phyloP scores from a whole-genome alignment of 2,329 filamentous ascomycete species.

The Gaeumannomyces sp. region DNA sequence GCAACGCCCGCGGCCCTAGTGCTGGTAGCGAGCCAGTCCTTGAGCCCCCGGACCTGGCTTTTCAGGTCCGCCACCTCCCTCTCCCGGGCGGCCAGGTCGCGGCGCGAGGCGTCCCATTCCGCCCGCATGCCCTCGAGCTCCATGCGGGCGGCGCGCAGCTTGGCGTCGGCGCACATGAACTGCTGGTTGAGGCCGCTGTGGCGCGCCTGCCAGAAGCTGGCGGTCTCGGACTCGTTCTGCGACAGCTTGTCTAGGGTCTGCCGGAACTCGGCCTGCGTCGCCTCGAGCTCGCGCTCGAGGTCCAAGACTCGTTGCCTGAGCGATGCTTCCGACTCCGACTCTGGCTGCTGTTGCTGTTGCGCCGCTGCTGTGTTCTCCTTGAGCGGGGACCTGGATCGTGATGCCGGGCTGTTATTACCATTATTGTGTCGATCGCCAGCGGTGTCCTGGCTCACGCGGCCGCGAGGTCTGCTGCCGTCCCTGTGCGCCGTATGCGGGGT shows the following conservation, averaged over 20 bases:
- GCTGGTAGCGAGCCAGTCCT: slow-evolving; percentile 64
- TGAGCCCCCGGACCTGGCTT: slow-evolving; percentile 59
- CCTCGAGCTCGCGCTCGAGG: slow-evolving; percentile 45
- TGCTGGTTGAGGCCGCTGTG: slow-evolving; percentile 47
- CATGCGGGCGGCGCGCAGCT: slow-evolving; percentile 42
- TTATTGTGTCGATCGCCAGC: background rate
- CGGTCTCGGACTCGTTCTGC: slow-evolving; percentile 48
- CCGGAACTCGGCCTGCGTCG: slow-evolving; percentile 48
- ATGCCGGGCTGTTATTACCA: slow-evolving; percentile 11
- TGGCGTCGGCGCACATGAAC: slow-evolving; percentile 44
- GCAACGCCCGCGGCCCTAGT: slow-evolving; percentile 59
- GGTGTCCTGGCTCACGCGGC: background rate
- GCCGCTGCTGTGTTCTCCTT: slow-evolving; percentile 18
- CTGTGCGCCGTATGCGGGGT: background rate
- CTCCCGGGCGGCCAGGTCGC: slow-evolving; percentile 43
- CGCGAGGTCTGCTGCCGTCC: background rate
- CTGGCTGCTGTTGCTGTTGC: slow-evolving; percentile 23
- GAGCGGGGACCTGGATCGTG: slow-evolving; percentile 10
- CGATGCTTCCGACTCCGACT: background rate
- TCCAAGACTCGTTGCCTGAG: slow-evolving; percentile 22
- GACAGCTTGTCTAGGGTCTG: slow-evolving; percentile 47
- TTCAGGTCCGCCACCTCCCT: slow-evolving; percentile 49
- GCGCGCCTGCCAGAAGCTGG: slow-evolving; percentile 52
- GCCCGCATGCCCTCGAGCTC: slow-evolving; percentile 46
- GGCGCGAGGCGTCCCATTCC: slow-evolving; percentile 41